Evolutionary conservation across 2,329 filamentous ascomycete species (phyloP).

Genomic region (Xylariaceae sp.): DNA sequence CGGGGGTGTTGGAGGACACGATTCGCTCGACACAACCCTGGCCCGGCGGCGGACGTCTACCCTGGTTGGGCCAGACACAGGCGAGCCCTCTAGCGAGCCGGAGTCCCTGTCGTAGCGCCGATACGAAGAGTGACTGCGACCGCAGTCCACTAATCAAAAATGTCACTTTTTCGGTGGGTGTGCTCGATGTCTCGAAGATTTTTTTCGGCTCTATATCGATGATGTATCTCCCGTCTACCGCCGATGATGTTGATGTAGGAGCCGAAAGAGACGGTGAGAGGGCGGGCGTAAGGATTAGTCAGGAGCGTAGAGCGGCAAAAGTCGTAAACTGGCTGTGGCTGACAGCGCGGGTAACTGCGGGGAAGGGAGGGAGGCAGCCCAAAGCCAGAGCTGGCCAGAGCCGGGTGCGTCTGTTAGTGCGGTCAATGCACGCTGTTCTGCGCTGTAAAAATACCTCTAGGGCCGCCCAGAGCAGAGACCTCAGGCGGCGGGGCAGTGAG

Average conservation of each 20-base stretch:
- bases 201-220: no score
- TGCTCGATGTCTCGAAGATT: constrained; percentile 1
- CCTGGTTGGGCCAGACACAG: constrained; percentile 18
- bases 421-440: no score
- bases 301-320: background rate
- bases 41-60: constrained; percentile 15
- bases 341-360: constrained; percentile 13
- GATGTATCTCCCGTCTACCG: no score
- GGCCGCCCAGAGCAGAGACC: no score
- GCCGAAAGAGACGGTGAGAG: no score
- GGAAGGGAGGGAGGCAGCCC: constrained; percentile 8
- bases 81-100: constrained; percentile 13
- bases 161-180: background rate
- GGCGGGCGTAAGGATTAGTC: no score
- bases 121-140: constrained; percentile 6
- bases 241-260: no score
- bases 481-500: no score
- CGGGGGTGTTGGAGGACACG: constrained; percentile 20
- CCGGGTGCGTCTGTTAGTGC: no score
- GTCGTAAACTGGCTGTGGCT: constrained; percentile 7
- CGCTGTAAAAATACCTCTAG: no score
- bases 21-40: constrained; percentile 27
- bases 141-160: background rate
- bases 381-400: no score
- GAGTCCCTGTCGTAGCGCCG: constrained; percentile 10